These are phyloP conservation scores for Aphanomyces invadans DNA, from an alignment of 352 stramenopile genomes.

Conservation along the genomic window DNA sequence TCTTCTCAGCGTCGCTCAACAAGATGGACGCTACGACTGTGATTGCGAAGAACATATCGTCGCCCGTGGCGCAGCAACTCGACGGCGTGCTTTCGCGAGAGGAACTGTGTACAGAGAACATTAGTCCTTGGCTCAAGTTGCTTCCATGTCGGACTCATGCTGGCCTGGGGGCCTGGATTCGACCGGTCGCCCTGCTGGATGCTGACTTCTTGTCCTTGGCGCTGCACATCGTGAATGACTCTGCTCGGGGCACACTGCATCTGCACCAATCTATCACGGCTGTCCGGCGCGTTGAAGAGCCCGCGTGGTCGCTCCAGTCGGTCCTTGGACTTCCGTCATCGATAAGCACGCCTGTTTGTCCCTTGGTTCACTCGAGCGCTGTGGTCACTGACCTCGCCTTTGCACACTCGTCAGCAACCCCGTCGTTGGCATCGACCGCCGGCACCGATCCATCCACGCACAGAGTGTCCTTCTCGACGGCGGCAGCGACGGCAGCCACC, in stretches of 20 bases:
- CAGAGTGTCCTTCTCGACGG: background rate
- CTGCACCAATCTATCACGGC: constrained; percentile 7
- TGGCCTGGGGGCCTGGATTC: constrained; percentile 58
- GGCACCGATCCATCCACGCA: background rate
- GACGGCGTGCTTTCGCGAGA: constrained; percentile 68
- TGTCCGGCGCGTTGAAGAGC: constrained; percentile 5
- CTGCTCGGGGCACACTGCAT: background rate
- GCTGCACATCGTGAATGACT: background rate
- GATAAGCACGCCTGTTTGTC: background rate
- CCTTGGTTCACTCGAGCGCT: background rate
- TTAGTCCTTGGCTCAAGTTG: constrained; percentile 85
- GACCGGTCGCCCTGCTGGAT: constrained; percentile 56
- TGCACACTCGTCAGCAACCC: background rate
- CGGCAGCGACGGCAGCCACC: background rate
- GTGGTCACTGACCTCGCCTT: constrained; percentile 9
- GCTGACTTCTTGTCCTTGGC: constrained; percentile 16
- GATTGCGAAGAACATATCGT: constrained; percentile 21
- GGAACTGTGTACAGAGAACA: constrained; percentile 83
- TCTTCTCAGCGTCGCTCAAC: constrained; percentile 79
- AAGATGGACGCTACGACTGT: constrained; percentile 54
- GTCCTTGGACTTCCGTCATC: background rate
- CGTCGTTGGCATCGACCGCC: background rate
- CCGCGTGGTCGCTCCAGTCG: constrained; percentile 2
- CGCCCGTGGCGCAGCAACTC: constrained; percentile 32
- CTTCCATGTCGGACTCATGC: constrained; percentile 59